These are phyloP conservation scores for Neurospora hispaniola DNA, from an alignment of 495 filamentous ascomycete species.

Conservation along the genomic window DNA sequence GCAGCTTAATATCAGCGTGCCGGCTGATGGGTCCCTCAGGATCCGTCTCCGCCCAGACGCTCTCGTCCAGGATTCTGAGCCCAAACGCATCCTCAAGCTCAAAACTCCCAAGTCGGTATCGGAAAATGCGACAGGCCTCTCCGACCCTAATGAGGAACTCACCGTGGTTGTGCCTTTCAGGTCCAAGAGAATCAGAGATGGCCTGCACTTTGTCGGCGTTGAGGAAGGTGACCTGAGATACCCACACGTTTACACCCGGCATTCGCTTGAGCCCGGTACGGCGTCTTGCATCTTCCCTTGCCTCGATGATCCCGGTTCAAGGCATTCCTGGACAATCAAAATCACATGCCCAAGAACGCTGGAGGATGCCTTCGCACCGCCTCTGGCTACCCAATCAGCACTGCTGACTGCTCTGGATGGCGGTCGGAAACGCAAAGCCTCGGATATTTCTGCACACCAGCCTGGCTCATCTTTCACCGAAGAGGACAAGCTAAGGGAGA, in stretches of 20 bases:
- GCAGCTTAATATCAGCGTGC: constrained; percentile 28
- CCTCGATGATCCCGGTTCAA: constrained; percentile 67
- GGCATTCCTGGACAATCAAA: constrained; percentile 78
- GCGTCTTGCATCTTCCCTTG: constrained; percentile 86
- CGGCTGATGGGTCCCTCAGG: constrained; percentile 31
- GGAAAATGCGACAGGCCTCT: constrained; percentile 16
- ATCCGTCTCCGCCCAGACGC: constrained; percentile 29
- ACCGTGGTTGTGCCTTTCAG: constrained; percentile 60
- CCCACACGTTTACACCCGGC: constrained; percentile 84
- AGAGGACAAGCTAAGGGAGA: constrained; percentile 76
- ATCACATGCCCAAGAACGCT: constrained; percentile 77
- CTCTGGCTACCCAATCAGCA: constrained; percentile 19
- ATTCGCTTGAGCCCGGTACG: constrained; percentile 62
- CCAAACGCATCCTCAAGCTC: constrained; percentile 20
- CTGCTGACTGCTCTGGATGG: constrained; percentile 4
- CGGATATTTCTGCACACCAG: not conserved
- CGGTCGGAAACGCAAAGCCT: constrained; percentile 23
- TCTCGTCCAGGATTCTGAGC: constrained; percentile 20
- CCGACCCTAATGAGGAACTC: constrained; percentile 22
- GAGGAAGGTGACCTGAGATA: constrained; percentile 68
- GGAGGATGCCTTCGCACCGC: constrained; percentile 61
- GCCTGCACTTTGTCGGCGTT: constrained; percentile 81
- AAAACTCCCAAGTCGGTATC: constrained; percentile 23
- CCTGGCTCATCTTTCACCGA: constrained; percentile 27
- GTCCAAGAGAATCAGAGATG: constrained; percentile 65